Base-by-base conservation (phyloP, 2,329 filamentous ascomycete genomes). In the Venturia asperata region DNA sequence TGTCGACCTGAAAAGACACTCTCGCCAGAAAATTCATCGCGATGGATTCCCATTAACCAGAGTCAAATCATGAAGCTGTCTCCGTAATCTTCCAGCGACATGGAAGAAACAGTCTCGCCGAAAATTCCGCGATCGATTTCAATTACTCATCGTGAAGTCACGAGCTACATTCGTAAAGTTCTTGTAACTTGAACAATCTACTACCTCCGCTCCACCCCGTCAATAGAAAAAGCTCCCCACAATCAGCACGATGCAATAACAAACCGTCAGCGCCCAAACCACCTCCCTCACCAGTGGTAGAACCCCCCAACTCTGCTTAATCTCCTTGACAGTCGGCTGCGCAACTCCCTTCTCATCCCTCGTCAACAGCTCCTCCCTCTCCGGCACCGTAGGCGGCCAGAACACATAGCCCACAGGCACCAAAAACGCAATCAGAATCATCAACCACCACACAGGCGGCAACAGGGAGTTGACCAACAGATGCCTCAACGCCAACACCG, bases 351-450 rank as follows among this genome's bases (percentile, higher is more conserved):
- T 47, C 45, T 47, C 19, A 47, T 47, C 45, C 45, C 45, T 47
- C 17, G 21, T 24, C 13, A 47, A 3, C 45, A 47, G 21, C 17
- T 47, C 45, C 19, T 47, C 45, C 17, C 45, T n/a, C 3, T 47
- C 45, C 7, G 45, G 45, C 45, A 47, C 45, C 17, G 45, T 47
- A 19, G 45, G 45, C 7, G 45, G 45, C 45, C 45, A 47, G 21
- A 47, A 47, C 10, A 47, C 45, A 47, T 47, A 47, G 2, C 45
- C 45, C 15, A 47, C 45, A 10, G 45, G 45, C 45, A 47, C 45
- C 45, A 47, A n/a, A 47, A 47, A 47, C 13, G 45, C 45, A 47
- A 47, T 47, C 45, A 47, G 17, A n/a, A 47, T 47, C 45, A 47
- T 47, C 45, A 47, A n/a, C 45, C 45, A 47, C 15, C 45, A 47